These are phyloP conservation scores for Meyerozyma carpophila DNA, from an alignment of 1,139 yeast genomes.

Conservation along the genomic window DNA sequence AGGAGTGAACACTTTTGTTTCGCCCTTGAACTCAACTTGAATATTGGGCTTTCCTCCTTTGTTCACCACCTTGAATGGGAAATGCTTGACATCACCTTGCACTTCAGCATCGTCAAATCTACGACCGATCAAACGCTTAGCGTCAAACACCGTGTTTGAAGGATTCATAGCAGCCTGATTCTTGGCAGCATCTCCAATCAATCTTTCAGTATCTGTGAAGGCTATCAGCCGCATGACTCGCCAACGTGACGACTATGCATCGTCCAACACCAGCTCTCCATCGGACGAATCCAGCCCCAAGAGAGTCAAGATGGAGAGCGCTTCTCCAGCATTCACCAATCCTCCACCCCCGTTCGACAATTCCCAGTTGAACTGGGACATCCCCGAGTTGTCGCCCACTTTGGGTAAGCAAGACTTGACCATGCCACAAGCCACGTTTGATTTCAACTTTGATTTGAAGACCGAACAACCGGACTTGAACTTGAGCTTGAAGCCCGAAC, in stretches of 20 bases:
- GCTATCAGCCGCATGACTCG: conserved; percentile 8
- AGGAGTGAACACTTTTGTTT: conserved; percentile 18
- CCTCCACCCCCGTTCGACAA: background rate
- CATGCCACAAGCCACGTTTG: background rate
- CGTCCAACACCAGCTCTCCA: background rate
- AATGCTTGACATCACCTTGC: conserved; percentile 38
- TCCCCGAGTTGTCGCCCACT: background rate
- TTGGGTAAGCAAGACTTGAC: background rate
- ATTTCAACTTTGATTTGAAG: background rate
- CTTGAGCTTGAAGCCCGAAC: background rate
- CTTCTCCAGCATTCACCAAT: background rate
- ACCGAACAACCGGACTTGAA: background rate
- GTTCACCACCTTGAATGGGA: conserved; percentile 37
- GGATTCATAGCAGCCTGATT: conserved; percentile 29
- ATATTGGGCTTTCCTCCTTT: conserved; percentile 16
- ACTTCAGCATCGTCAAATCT: conserved; percentile 40
- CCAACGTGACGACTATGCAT: background rate
- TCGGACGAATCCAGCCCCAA: background rate
- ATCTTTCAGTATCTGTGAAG: conserved; percentile 23
- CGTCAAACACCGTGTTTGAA: conserved; percentile 24
- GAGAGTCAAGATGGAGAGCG: background rate
- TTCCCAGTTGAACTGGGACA: background rate
- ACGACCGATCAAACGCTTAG: conserved; percentile 38
- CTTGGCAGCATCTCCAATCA: conserved; percentile 28
- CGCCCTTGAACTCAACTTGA: conserved; percentile 19